phyloP scores from a whole-genome alignment of 805 yeast genomes.

The Cyberlindnera bimundalis region DNA sequence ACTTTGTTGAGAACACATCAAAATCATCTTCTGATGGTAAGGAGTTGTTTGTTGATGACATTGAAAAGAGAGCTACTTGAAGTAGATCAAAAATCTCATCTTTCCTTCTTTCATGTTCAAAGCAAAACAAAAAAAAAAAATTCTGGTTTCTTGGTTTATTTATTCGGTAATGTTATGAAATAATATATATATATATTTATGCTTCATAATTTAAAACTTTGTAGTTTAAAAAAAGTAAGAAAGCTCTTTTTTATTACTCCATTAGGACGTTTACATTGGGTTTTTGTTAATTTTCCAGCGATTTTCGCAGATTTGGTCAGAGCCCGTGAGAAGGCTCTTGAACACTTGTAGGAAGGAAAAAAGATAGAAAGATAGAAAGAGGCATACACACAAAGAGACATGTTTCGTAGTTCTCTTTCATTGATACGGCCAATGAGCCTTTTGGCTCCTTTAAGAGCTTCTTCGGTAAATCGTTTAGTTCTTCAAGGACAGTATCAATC shows the following conservation, averaged over 20 bases:
- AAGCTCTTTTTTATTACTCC: background rate
- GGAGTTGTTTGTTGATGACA: conserved; percentile 1
- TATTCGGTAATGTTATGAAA: background rate
- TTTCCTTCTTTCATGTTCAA: background rate
- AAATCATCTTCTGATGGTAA: conserved; percentile 6
- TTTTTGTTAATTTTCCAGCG: background rate
- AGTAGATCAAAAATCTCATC: too few relatives aligned
- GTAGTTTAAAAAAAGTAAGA: too few relatives aligned
- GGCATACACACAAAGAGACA: background rate
- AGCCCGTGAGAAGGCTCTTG: too few relatives aligned
- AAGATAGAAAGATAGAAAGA: background rate
- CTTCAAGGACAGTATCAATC: conserved; percentile 1
- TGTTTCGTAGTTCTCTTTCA: conserved; percentile 2
- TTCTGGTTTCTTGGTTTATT: background rate
- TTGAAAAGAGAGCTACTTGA: conserved; percentile 2
- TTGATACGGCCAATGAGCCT: conserved; percentile 1
- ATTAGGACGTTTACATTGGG: background rate
- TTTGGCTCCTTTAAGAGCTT: background rate
- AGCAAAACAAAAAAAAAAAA: background rate
- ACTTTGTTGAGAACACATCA: conserved; percentile 17
- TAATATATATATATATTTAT: too few relatives aligned
- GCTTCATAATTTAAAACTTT: too few relatives aligned
- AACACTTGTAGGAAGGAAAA: background rate
- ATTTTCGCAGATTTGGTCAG: background rate
- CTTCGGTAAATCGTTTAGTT: conserved; percentile 1